Percentiles rank a stretch among this genome's conserved stretches.
These are phyloP conservation scores for Salix koriyanagi DNA, from an alignment of 345 rosid species.

Conservation along the genomic window DNA sequence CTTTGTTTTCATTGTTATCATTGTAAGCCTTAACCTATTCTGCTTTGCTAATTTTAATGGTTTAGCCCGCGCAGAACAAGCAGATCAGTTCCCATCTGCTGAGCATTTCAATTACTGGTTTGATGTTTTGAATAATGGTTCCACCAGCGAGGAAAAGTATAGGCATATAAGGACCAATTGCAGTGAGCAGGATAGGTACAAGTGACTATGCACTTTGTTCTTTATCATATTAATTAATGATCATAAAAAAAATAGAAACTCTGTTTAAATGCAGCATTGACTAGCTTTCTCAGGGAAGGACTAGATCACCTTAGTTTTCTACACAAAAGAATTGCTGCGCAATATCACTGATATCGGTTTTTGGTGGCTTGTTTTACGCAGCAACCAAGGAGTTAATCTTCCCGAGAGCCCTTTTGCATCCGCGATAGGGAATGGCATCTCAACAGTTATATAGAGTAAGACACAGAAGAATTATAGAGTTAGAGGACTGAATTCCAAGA, in stretches of 20 bases:
- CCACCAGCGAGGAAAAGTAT: constrained; percentile 45
- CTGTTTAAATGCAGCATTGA: background rate
- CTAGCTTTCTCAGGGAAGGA: background rate
- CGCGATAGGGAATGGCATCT: constrained; percentile 51
- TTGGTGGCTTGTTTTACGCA: constrained; percentile 4
- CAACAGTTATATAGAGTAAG: constrained; percentile 57
- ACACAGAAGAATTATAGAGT: constrained; percentile 31
- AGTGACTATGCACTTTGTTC: background rate
- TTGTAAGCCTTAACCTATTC: background rate
- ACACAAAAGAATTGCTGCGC: background rate
- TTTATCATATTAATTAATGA: background rate
- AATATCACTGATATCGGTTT: background rate
- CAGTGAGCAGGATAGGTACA: constrained; percentile 64
- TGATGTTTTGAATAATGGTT: constrained; percentile 52
- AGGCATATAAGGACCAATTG: constrained; percentile 38
- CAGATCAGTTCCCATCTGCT: constrained; percentile 30
- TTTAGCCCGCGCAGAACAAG: constrained; percentile 41
- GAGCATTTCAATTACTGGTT: constrained; percentile 49
- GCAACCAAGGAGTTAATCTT: constrained; percentile 61
- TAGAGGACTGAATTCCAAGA: constrained; percentile 22
- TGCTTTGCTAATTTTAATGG: background rate
- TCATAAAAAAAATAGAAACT: background rate
- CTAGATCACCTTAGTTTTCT: background rate
- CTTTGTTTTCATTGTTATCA: background rate
- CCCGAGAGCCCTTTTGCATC: constrained; percentile 93